phyloP scores from a whole-genome alignment of 495 filamentous ascomycete species.

The Lineolata rhizophorae region DNA sequence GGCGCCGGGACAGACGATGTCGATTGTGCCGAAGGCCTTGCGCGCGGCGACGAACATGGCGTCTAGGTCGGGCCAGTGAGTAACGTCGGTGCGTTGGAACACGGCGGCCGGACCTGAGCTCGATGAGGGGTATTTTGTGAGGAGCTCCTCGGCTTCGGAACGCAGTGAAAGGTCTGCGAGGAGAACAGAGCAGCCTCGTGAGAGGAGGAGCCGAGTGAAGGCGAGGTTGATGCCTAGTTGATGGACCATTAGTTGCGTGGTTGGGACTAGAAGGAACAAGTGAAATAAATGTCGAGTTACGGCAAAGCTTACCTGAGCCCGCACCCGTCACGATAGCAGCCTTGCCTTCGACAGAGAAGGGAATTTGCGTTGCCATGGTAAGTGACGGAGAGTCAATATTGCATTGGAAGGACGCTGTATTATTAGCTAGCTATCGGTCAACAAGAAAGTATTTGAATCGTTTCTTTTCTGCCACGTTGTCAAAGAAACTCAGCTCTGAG shows the following conservation, averaged over 20 bases:
- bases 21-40: constrained; percentile 31
- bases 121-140: constrained; percentile 25
- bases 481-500: too few relatives aligned
- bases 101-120: constrained; percentile 22
- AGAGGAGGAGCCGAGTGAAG: constrained; percentile 35
- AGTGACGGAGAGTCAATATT: too few relatives aligned
- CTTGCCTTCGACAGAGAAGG: constrained; percentile 28
- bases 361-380: background rate
- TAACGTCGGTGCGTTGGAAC: constrained; percentile 42
- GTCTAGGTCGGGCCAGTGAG: constrained; percentile 34
- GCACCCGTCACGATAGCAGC: constrained; percentile 50
- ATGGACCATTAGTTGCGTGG: background rate
- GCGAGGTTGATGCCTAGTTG: constrained; percentile 31
- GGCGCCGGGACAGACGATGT: constrained; percentile 49
- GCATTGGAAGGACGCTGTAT: too few relatives aligned
- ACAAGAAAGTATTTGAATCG: too few relatives aligned
- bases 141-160: constrained; percentile 35
- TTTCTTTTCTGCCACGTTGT: too few relatives aligned
- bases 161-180: constrained; percentile 43
- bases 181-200: constrained; percentile 38
- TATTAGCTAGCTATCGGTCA: too few relatives aligned
- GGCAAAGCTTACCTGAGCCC: constrained; percentile 47
- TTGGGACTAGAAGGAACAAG: constrained; percentile 1
- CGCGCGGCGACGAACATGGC: constrained; percentile 32
- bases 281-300: constrained; percentile 15